Conservation (phyloP, 495 filamentous ascomycete genomes). For the Penicillium lividum region DNA sequence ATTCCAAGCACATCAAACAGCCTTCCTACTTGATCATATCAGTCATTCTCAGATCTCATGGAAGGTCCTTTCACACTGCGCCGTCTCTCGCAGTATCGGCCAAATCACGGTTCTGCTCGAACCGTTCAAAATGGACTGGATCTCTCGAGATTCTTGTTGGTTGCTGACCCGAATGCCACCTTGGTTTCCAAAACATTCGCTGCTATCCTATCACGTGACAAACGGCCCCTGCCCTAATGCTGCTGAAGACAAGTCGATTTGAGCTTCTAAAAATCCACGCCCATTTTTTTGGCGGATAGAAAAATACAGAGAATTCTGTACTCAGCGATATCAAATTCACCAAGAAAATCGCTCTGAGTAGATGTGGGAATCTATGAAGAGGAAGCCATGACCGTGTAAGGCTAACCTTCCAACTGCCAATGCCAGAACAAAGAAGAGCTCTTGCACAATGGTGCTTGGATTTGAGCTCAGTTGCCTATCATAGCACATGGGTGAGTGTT, state of each 20-base stretch:
- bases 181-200: not conserved
- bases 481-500: no score
- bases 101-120: not conserved
- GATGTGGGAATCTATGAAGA: no score
- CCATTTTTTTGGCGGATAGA: conserved; percentile 1
- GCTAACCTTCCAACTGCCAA: no score
- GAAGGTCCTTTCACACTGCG: not conserved
- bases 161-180: not conserved
- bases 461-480: no score
- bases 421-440: no score
- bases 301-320: not conserved
- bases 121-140: not conserved
- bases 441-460: no score
- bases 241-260: conserved; percentile 4
- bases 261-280: conserved; percentile 4
- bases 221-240: not conserved
- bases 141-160: not conserved
- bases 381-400: no score
- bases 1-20: not conserved
- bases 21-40: not conserved
- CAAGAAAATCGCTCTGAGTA: no score
- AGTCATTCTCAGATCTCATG: conserved; percentile 4
- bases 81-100: not conserved
- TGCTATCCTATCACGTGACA: not conserved
- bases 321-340: not conserved